Base-by-base conservation (phyloP, 306 rosid genomes). In the Pterocarpus macrocarpus region DNA sequence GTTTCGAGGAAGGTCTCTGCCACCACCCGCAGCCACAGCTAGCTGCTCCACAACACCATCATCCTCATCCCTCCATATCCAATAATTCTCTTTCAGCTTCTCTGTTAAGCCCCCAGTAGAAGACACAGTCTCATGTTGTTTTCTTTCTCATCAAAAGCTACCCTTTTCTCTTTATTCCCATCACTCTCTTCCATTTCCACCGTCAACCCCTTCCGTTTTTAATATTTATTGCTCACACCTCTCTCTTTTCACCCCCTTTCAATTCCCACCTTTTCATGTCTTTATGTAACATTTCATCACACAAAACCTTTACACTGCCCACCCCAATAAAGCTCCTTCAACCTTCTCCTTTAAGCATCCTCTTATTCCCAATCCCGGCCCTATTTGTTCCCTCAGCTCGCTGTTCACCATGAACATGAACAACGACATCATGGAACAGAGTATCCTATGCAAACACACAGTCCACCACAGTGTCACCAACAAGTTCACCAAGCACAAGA, bases 381-480 rank as follows among this genome's bases (percentile, higher is more conserved):
- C 70, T 88, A 81, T 83, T 85, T 79, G 47, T 75, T 45, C 71
- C 55, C 16, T 28, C 13, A 32, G 10, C 64, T 1, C 14, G 15
- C 34, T 64, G 53, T 76, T 71, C 56, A 3, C 8, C 8, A 61
- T n/a, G 61, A 55, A 52, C 22, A 13, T 8, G 8, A 44, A 11
- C 61, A 2, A 55, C 57, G 4, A 3, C 17, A 69, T 55, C 43
- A 90, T 88, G 97, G 97, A 95, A 8, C 77, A 77, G 9, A 78
- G 86, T 56, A 81, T 93, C 69, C 88, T 96, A 64, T 92, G 89
- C 87, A 96, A 96, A 71, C 86, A 87, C 88, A 90, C 97, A 3
- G 97, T 87, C 49, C 97, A 96, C 52, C 80, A 86, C 35, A 90
- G 43, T 12, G 69, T 87, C 9, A 92, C 92, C 69, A 90, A 85